Percentiles rank a stretch among this genome's conserved stretches.
Conservation (phyloP, 257 asterid species). For the Haberlea rhodopensis region DNA sequence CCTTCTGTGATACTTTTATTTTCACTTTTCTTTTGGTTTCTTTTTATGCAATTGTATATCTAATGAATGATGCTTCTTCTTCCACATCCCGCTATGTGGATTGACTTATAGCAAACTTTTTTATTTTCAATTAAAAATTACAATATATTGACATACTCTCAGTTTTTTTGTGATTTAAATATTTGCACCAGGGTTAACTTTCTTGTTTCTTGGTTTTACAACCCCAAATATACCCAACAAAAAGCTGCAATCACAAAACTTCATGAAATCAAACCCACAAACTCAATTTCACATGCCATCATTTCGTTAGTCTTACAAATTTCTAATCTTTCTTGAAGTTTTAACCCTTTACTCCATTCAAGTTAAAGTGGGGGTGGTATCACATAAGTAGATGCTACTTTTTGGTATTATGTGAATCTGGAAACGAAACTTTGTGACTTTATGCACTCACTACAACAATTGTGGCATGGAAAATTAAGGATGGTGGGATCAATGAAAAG, state of each 20-base stretch:
- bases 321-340: neutral
- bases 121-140: constrained; percentile 34
- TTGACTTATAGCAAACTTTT: constrained; percentile 32
- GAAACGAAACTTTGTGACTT: constrained; percentile 25
- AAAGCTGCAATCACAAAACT: too few species aligned
- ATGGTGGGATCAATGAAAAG: constrained; percentile 51
- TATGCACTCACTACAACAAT: constrained; percentile 20
- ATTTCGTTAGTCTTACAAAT: neutral
- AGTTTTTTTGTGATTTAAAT: too few species aligned
- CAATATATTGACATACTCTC: constrained; percentile 17
- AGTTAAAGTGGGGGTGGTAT: neutral
- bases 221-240: neutral
- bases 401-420: constrained; percentile 10
- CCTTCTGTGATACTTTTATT: constrained; percentile 24
- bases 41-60: constrained; percentile 31
- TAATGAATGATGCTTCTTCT: constrained; percentile 42
- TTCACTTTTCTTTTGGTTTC: constrained; percentile 33
- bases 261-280: too few species aligned
- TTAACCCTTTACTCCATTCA: neutral
- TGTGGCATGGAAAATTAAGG: constrained; percentile 29
- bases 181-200: too few species aligned
- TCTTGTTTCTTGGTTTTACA: neutral
- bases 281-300: neutral
- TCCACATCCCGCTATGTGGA: constrained; percentile 32
- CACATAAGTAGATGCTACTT: constrained; percentile 3